Percentiles rank a stretch among this genome's conserved stretches.
Conservation (phyloP, 1,139 yeast species). For the Blastobotrys serpentis region DNA sequence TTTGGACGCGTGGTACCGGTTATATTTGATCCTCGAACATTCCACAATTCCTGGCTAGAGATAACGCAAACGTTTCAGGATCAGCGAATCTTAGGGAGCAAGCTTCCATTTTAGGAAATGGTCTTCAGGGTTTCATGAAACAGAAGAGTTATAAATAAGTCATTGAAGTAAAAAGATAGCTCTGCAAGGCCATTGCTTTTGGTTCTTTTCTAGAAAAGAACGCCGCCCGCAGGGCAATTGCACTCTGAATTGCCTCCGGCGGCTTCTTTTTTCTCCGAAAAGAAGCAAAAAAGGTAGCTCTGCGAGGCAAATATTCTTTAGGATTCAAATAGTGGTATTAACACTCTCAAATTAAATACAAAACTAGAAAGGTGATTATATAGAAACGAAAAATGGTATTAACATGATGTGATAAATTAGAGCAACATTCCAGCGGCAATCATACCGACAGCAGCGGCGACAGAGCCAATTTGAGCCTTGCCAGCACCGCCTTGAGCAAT, state of each 20-base stretch:
- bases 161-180: not conserved
- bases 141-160: not conserved
- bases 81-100: too few relatives aligned
- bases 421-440: slow-evolving; percentile 5
- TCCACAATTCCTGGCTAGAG: too few relatives aligned
- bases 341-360: slow-evolving; percentile 1
- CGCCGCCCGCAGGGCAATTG: not conserved
- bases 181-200: not conserved
- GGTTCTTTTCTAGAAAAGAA: not conserved
- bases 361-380: not conserved
- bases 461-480: slow-evolving; percentile 8
- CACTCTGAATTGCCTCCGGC: too few relatives aligned
- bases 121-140: not conserved
- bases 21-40: too few relatives aligned
- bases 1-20: too few relatives aligned
- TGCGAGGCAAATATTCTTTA: not conserved
- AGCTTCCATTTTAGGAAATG: too few relatives aligned
- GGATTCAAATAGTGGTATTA: not conserved
- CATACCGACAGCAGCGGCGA: slow-evolving; percentile 8
- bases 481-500: slow-evolving; percentile 8
- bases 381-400: slow-evolving; percentile 4
- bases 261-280: not conserved
- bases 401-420: not conserved
- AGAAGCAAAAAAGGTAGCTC: not conserved
- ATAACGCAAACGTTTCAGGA: too few relatives aligned